A percentile compares a stretch with the other conserved stretches of the same genome.
Conservation (phyloP, 73 alveolate species). For the Tetrahymena elliotti region DNA sequence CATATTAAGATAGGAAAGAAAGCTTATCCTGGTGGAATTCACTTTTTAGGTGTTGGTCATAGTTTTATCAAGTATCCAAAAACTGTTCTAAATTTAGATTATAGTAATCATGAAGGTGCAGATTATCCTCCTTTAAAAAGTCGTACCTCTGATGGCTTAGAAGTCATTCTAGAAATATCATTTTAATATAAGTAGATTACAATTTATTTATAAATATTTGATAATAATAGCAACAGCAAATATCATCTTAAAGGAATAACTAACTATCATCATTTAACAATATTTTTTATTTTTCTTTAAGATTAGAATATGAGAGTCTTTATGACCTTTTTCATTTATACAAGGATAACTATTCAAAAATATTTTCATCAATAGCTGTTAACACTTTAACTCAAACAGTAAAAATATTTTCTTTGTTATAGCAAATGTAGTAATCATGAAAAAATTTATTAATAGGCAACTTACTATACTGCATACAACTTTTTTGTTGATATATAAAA, state of each 20-base stretch:
- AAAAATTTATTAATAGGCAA: constrained; percentile 32
- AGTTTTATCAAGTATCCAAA: constrained; percentile 87
- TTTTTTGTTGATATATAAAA: constrained; percentile 78
- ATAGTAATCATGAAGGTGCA: constrained; percentile 67
- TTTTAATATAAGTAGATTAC: constrained; percentile 60
- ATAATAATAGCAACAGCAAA: no score
- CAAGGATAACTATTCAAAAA: constrained; percentile 66
- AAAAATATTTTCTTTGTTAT: background rate
- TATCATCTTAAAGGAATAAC: no score
- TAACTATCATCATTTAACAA: no score
- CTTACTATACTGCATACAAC: constrained; percentile 85
- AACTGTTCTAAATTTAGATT: constrained; percentile 89
- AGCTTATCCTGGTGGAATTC: constrained; percentile 78
- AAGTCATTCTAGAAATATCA: constrained; percentile 86
- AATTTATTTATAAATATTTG: background rate
- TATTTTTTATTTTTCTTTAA: background rate
- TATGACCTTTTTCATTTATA: constrained; percentile 78
- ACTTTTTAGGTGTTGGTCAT: constrained; percentile 91
- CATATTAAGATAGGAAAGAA: background rate
- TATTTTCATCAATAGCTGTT: constrained; percentile 74
- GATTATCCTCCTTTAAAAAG: constrained; percentile 73
- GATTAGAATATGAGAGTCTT: constrained; percentile 50
- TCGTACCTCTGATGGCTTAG: constrained; percentile 94
- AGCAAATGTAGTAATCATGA: background rate
- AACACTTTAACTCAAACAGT: constrained; percentile 79